phyloP scores from a whole-genome alignment of 441 rosid genomes.

The Eugenia klotzschiana region DNA sequence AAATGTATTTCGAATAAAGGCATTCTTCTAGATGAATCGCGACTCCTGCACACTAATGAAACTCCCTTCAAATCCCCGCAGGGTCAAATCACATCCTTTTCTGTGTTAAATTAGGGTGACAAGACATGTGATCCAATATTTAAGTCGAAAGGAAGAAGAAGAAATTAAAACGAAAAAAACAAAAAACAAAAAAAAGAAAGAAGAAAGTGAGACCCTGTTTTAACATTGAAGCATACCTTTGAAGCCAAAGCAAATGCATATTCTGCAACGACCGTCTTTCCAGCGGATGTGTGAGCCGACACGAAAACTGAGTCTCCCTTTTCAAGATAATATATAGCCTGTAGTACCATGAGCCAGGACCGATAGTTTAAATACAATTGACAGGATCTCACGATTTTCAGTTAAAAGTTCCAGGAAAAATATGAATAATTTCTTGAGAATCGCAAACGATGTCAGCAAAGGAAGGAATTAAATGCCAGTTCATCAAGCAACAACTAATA shows the following conservation, averaged over 20 bases:
- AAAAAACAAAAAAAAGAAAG: neutral
- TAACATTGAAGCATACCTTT: slow-evolving; percentile 31
- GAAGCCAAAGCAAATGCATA: slow-evolving; percentile 97
- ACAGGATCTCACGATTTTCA: neutral
- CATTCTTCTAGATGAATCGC: neutral
- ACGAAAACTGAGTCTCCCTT: slow-evolving; percentile 95
- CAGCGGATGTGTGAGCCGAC: slow-evolving; percentile 98
- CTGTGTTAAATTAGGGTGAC: neutral
- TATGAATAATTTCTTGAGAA: neutral
- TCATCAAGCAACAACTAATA: neutral
- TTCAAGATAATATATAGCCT: slow-evolving; percentile 90
- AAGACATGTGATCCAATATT: neutral
- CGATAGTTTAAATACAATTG: neutral
- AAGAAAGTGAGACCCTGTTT: neutral
- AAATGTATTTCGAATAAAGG: neutral
- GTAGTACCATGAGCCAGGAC: slow-evolving; percentile 11
- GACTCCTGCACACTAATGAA: neutral
- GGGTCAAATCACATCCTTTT: neutral
- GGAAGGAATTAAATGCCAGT: neutral
- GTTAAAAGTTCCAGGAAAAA: neutral
- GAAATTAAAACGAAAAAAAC: neutral
- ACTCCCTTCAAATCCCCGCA: neutral
- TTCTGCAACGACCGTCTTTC: slow-evolving; percentile 98
- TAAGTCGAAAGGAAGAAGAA: neutral
- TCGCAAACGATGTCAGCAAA: neutral